These are phyloP conservation scores for Neoboletus subvelutipes DNA, from an alignment of 768 basidiomycete genomes.

Conservation along the genomic window DNA sequence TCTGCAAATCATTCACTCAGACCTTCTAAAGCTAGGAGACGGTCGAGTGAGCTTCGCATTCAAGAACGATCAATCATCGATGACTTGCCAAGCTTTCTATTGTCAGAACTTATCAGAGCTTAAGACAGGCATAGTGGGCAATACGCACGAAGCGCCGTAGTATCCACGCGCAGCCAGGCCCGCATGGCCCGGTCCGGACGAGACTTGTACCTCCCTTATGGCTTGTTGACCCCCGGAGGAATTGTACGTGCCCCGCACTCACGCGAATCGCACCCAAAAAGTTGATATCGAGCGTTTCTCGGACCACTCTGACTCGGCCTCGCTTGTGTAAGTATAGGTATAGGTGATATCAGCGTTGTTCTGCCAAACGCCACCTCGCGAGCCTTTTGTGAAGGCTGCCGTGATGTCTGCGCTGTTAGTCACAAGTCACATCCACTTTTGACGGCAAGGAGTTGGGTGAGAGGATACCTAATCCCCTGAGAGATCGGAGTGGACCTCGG, in stretches of 20 bases:
- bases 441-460: background rate
- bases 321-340: too few relatives aligned
- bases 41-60: background rate
- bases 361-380: background rate
- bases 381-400: background rate
- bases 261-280: background rate
- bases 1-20: background rate
- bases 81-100: background rate
- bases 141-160: too few relatives aligned
- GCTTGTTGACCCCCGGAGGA: background rate
- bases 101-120: background rate
- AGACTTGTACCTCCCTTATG: background rate
- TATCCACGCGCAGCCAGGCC: too few relatives aligned
- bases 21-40: background rate
- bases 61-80: background rate
- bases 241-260: background rate
- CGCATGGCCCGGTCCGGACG: too few relatives aligned
- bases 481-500: slow-evolving; percentile 22
- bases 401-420: background rate
- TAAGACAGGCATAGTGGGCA: background rate
- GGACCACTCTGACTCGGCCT: too few relatives aligned
- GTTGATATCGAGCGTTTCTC: background rate
- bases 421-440: background rate
- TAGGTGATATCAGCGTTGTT: background rate
- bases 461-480: background rate